Percentiles rank a stretch among this genome's conserved stretches.
Evolutionary conservation across 768 basidiomycete species (phyloP).

Genomic region (Calocera cornea): DNA sequence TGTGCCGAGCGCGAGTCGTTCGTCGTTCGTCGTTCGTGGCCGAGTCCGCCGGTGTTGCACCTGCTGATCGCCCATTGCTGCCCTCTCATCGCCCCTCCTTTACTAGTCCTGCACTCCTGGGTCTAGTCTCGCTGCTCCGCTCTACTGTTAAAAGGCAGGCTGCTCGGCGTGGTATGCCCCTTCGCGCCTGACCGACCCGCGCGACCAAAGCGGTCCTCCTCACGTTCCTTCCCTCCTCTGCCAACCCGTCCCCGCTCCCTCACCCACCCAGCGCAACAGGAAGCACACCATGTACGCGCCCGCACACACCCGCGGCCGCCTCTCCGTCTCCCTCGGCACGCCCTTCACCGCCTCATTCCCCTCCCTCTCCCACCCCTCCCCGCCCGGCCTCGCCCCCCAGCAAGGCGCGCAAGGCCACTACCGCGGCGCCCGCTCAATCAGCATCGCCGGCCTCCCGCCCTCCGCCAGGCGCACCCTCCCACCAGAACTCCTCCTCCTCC

Average conservation of each 20-base stretch:
- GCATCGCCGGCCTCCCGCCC: neutral
- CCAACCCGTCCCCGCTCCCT: neutral
- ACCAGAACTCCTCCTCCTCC: slow-evolving; percentile 17
- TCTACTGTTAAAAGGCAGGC: too few relatives aligned
- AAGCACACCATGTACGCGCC: neutral
- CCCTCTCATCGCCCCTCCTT: too few relatives aligned
- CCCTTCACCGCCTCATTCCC: neutral
- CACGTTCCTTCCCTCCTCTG: neutral
- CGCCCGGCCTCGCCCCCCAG: neutral
- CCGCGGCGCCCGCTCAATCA: neutral
- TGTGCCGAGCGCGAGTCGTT: too few relatives aligned
- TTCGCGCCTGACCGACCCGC: too few relatives aligned
- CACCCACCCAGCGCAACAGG: neutral
- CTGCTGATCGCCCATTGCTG: too few relatives aligned
- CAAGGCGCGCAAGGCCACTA: neutral
- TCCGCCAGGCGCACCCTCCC: slow-evolving; percentile 10
- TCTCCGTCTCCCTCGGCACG: neutral
- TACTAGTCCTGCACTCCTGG: too few relatives aligned
- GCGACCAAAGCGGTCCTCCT: too few relatives aligned
- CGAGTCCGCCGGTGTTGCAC: too few relatives aligned
- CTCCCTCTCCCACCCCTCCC: neutral
- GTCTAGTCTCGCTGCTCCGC: too few relatives aligned
- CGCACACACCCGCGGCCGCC: neutral
- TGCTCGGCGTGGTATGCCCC: too few relatives aligned
- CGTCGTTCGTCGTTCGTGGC: too few relatives aligned